Conservation (phyloP, 345 rosid species). For the Camelina hispida region DNA sequence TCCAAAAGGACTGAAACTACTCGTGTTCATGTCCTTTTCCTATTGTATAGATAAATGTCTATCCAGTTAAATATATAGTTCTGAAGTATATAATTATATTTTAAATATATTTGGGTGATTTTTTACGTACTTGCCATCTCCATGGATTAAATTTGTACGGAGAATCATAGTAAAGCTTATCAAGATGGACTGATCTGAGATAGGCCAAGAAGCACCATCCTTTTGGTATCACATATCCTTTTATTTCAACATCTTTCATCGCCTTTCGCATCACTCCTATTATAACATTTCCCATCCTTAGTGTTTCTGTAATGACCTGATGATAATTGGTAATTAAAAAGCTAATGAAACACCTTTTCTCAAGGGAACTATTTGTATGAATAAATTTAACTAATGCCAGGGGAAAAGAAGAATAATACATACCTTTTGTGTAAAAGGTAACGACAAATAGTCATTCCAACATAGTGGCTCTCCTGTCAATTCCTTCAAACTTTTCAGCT, state of each 20-base stretch:
- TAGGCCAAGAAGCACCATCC: conserved; percentile 93
- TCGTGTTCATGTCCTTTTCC: conserved; percentile 64
- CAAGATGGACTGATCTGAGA: conserved; percentile 95
- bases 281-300: conserved; percentile 91
- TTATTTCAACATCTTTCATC: conserved; percentile 72
- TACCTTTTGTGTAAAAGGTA: conserved; percentile 86
- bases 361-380: too few relatives aligned
- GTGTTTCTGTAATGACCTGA: conserved; percentile 93
- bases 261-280: conserved; percentile 94
- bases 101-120: conserved; percentile 17
- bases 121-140: conserved; percentile 90
- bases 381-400: not conserved
- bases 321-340: conserved; percentile 2
- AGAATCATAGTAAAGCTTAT: conserved; percentile 70
- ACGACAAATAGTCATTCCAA: conserved; percentile 85
- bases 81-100: not conserved
- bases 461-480: conserved; percentile 60
- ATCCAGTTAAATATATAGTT: not conserved
- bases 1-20: conserved; percentile 89
- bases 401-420: conserved; percentile 11
- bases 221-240: conserved; percentile 85
- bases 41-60: conserved; percentile 28
- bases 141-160: conserved; percentile 92
- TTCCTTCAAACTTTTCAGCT: conserved; percentile 70
- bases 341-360: too few relatives aligned